Conservation (phyloP, 2,329 filamentous ascomycete species). For the Pochonia chlamydosporia region DNA sequence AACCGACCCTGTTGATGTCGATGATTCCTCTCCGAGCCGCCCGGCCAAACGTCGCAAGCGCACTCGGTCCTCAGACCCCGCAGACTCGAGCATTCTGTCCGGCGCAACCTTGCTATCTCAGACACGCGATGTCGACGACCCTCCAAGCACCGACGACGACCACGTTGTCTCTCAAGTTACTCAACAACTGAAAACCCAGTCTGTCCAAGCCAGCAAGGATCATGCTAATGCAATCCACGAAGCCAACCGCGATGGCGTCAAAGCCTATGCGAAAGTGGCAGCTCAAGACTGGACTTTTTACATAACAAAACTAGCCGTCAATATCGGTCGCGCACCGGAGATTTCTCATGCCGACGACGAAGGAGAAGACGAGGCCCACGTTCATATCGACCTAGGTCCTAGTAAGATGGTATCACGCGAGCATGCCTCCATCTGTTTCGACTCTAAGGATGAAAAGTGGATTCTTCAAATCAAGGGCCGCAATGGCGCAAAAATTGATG, state of each 20-base stretch:
- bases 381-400: conserved; percentile 86
- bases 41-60: conserved; percentile 61
- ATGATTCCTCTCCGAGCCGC: conserved; percentile 53
- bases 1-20: conserved; percentile 30
- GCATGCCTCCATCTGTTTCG: conserved; percentile 70
- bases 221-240: conserved; percentile 61
- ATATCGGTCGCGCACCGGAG: conserved; percentile 68
- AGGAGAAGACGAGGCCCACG: conserved; percentile 40
- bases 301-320: conserved; percentile 66
- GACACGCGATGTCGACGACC: conserved; percentile 30
- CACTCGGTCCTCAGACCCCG: conserved; percentile 22
- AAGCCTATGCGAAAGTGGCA: conserved; percentile 77
- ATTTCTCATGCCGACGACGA: conserved; percentile 29
- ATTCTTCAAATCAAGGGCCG: conserved; percentile 81
- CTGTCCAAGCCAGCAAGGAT: conserved; percentile 55
- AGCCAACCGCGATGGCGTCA: conserved; percentile 54
- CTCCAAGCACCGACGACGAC: conserved; percentile 45
- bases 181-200: conserved; percentile 42
- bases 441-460: conserved; percentile 67
- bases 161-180: conserved; percentile 51
- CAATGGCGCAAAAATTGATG: conserved; percentile 85
- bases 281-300: conserved; percentile 83
- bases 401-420: conserved; percentile 75
- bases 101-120: conserved; percentile 17
- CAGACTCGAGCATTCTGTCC: conserved; percentile 12